Evolutionary conservation across 495 filamentous ascomycete genomes (phyloP).

Genomic region (Hyaloscypha hepaticicola): DNA sequence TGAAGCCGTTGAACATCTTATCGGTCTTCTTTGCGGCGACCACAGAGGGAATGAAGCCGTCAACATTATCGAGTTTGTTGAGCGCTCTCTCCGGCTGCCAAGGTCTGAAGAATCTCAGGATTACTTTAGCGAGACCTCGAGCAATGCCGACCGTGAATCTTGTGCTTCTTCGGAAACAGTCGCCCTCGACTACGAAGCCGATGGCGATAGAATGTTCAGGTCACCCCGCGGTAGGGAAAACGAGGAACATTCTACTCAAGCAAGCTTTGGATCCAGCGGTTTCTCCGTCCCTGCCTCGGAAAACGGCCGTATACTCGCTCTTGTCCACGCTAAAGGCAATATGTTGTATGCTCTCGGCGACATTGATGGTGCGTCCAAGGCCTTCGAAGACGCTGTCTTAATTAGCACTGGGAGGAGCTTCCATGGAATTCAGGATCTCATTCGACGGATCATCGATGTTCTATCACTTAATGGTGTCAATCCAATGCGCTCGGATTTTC

Average conservation of each 20-base stretch:
- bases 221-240: conserved; percentile 37
- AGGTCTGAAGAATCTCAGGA: conserved; percentile 30
- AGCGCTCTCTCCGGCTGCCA: conserved; percentile 63
- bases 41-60: conserved; percentile 85
- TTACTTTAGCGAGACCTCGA: conserved; percentile 31
- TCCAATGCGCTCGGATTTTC: conserved; percentile 30
- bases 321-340: conserved; percentile 96
- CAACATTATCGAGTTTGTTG: conserved; percentile 86
- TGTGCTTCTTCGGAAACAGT: conserved; percentile 54
- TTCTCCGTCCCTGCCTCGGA: conserved; percentile 85
- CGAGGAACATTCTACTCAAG: conserved; percentile 45
- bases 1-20: conserved; percentile 94
- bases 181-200: conserved; percentile 48
- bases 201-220: conserved; percentile 24
- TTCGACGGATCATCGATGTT: conserved; percentile 75
- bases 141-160: conserved; percentile 40
- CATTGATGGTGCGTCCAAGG: conserved; percentile 76
- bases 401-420: conserved; percentile 76
- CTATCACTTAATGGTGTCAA: conserved; percentile 44
- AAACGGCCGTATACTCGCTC: conserved; percentile 87
- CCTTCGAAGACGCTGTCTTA: conserved; percentile 93
- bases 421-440: conserved; percentile 74
- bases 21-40: conserved; percentile 80
- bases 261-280: conserved; percentile 77
- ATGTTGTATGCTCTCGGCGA: conserved; percentile 94